Base-by-base conservation (phyloP, 192 early-diverging fungal species). In the Umbelopsis sp. region DNA sequence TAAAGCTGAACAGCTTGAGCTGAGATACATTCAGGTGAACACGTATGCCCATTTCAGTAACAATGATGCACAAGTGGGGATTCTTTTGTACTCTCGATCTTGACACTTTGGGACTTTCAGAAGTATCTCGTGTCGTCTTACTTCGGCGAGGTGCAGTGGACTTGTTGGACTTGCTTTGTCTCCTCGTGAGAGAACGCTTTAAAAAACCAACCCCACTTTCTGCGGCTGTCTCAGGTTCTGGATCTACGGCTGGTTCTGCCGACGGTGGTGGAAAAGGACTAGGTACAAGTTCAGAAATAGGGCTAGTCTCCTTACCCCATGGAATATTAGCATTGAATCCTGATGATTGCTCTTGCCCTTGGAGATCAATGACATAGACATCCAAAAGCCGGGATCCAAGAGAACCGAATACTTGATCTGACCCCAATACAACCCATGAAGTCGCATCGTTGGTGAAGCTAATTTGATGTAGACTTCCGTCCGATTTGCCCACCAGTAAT, bases 1-100 rank as follows among this genome's bases (percentile, higher is more conserved):
- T 25, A 8, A 31, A 17, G 21, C n/a, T 45, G 36, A 72, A 77
- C 9, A 77, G 26, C 29, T 68, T 77, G 3, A 69, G 54, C n/a
- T 69, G 66, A 14, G 52, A 77, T 5, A 70, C 71, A 34, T 66
- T 53, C 5, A 77, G 32, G 5, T 67, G 45, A 4, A 77, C 54
- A 9, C 45, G 41, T 8, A 69, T 32, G 12, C 65, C 43, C 3
- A 49, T 65, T 43, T 50, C n/a, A 41, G 66, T 50, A 14, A 65
- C 67, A 21, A 53, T 34, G 17, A 77, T 59, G n/a, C 67, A 38
- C n/a, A 72, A 68, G 50, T 80, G 78, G 9, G 78, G 78, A 17
- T 72, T 45, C 1, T 74, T 56, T 29, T 74, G 73, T 62, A 62
- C 56, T 16, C 56, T 29, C 26, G 12, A n/a, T 29, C 56, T 26